Base-by-base conservation (phyloP, 768 basidiomycete genomes). In the Cystofilobasidium macerans region DNA sequence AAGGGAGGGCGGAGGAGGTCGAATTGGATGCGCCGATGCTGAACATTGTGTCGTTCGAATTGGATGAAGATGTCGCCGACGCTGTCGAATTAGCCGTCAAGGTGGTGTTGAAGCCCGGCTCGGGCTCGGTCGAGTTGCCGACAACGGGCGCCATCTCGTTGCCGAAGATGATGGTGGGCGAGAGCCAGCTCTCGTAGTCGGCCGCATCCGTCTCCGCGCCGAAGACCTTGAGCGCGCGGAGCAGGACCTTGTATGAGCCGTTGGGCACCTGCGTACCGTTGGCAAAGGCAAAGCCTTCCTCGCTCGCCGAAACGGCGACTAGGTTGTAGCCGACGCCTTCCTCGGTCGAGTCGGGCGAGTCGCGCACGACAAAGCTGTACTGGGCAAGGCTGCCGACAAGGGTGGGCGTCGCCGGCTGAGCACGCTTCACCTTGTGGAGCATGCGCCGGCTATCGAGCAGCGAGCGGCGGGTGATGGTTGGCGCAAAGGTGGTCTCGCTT, bases 161-260 rank as follows among this genome's bases (percentile, higher is more conserved):
- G 38, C 33, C 33, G 53, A 60, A 35, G 11, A 28, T 47, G 47
- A 65, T 33, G 35, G 22, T 26, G 14, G 64, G 64, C 20, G 57
- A 59, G 8, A 65, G 57, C 64, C 64, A 65, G 12, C 40, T 47
- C 36, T 65, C 80, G 70, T 78, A 82, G 72, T 81, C 79, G 26
- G 71, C 73, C 68, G 79, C 75, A 20, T 76, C 75, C 14, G 69
- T 73, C 8, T 74, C 70, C 63, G 80, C 73, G 3, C 80, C 81
- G 24, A 77, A 78, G 43, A 81, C 76, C 69, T 78, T 78, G 60
- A 81, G 71, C 26, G 77, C 78, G n/a, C 80, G 76, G 33, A 81
- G 67, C 11, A 80, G 73, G 67, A 80, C 70, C 64, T 75, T 75
- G 70, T 81, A 82, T 33, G 69, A 67, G 3, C 80, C 80, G 64